Evolutionary conservation across 306 rosid genomes (phyloP), one percentile per base, ranked within the genome.

Genomic region (Leucaena leucocephala): DNA sequence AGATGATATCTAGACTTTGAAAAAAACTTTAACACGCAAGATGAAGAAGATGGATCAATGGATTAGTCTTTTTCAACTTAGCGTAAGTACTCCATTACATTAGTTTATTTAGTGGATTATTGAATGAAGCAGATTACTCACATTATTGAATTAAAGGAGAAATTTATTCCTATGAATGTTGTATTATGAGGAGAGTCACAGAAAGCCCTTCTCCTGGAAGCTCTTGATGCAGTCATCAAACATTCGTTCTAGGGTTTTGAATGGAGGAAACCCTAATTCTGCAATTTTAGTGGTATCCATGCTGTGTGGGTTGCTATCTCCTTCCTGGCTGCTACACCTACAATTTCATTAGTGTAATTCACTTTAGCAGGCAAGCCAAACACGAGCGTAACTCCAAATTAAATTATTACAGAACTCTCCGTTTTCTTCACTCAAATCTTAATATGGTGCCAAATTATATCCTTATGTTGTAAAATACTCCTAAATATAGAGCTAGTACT

Each of bases 161-260:
- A 3, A 46, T 46, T 46, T 13, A 46, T 46, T 54, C 6, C 59
- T 54, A 16, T 2, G 59, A n/a, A 65, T 39, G 7, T 65, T 8
- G 34, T 8, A 8, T 16, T 8, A 64, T 17, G 49, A 5, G 7
- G 4, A 5, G 14, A 8, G 10, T 68, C 73, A 89, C 2, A 92
- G 85, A 70, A 89, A 72, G 4, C 97, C 92, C 36, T 78, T 89
- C 3, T 82, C 89, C 76, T 86, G 92, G 76, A 94, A 92, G 62
- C 98, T 91, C 86, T 85, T 85, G 88, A 92, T 88, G 84, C 92
- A 91, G 62, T 92, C 98, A 78, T 89, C 97, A 63, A 92, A 88
- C 97, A 89, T 94, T 76, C 82, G 77, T 13, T 92, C 93, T 45
- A 92, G 81, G 19, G 88, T 82, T 87, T 87, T 92, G 80, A 94